Base-by-base conservation (phyloP, 768 basidiomycete genomes). In the Lanmaoa pseudosensibilis region DNA sequence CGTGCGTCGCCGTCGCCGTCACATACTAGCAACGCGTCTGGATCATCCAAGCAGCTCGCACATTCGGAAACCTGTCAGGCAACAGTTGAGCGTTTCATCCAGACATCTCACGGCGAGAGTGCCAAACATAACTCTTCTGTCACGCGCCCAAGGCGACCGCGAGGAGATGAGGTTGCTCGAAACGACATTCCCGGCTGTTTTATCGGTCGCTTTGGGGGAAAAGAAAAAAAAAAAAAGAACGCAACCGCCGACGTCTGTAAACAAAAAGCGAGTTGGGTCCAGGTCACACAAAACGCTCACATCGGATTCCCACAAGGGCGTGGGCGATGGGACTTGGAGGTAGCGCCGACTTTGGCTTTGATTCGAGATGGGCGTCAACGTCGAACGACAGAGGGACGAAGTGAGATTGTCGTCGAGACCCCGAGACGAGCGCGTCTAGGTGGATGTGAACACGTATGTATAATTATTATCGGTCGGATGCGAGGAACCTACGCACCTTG, bases 41-140 rank as follows among this genome's bases (percentile, higher is more conserved):
- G 4, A 33, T 33, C 40, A 15, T 46, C 18, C 33, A 25, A 10
- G 46, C 21, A 32, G 43, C n/a, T 13, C 9, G 36, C 46, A 23
- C 11, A 15, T 57, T 56, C 54, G 2, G 43, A 37, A 11, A 44
- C 54, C 63, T 68, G 46, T 65, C n/a, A 3, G 1, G 12, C 4
- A 32, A 16, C 11, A 5, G 23, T 44, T 63, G 41, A 62, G 50
- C 47, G 12, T 49, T 5, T 51, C 38, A 36, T 37, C 41, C 34
- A 47, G 10, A 39, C 15, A 27, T 27, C 13, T 1, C 37, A 27
- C 25, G 34, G 39, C 43, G 15, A 25, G 18, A 50, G 11, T 11
- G 21, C 16, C 2, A 55, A 50, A 52, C 55, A 49, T 55, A 58
- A 46, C 59, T 70, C 60, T 65, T 66, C 69, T 6, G 46, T 21